A percentile compares a stretch with the other conserved stretches of the same genome.
These are phyloP conservation scores for Trapa bicornis DNA, from an alignment of 345 rosid genomes.

Conservation along the genomic window DNA sequence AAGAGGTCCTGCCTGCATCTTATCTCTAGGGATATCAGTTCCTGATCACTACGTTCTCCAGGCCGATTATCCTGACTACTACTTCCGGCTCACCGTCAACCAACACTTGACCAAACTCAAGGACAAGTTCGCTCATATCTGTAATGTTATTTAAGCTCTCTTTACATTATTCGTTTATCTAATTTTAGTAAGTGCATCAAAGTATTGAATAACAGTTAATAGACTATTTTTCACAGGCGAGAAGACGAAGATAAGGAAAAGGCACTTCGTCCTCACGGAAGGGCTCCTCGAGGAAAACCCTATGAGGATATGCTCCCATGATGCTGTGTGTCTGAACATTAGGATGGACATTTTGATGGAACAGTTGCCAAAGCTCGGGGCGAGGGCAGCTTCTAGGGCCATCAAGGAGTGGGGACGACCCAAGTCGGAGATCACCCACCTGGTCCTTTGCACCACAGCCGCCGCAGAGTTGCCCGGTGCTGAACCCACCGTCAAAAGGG, in stretches of 20 bases:
- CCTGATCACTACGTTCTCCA: not conserved
- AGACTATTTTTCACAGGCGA: slow-evolving; percentile 3
- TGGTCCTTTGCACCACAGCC: not conserved
- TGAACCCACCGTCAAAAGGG: slow-evolving; percentile 56
- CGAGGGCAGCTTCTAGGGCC: slow-evolving; percentile 31
- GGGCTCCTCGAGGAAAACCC: not conserved
- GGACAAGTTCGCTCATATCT: not conserved
- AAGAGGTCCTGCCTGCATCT: not conserved
- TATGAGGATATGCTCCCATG: slow-evolving; percentile 8
- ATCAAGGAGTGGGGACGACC: slow-evolving; percentile 36
- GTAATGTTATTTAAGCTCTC: too few species aligned
- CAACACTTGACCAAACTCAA: not conserved
- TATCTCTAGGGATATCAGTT: not conserved
- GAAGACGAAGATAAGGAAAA: slow-evolving; percentile 1
- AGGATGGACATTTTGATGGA: slow-evolving; percentile 18
- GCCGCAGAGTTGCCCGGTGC: slow-evolving; percentile 88
- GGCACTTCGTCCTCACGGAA: slow-evolving; percentile 2
- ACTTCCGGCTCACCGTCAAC: not conserved
- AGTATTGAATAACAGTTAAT: too few species aligned
- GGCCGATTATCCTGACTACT: not conserved
- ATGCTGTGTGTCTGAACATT: slow-evolving; percentile 19
- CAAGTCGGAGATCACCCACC: slow-evolving; percentile 31
- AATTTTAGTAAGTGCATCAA: too few species aligned
- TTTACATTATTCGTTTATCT: too few species aligned
- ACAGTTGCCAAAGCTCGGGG: slow-evolving; percentile 27